Conservation (phyloP, 257 asterid genomes). For the Buddleja alternifolia region DNA sequence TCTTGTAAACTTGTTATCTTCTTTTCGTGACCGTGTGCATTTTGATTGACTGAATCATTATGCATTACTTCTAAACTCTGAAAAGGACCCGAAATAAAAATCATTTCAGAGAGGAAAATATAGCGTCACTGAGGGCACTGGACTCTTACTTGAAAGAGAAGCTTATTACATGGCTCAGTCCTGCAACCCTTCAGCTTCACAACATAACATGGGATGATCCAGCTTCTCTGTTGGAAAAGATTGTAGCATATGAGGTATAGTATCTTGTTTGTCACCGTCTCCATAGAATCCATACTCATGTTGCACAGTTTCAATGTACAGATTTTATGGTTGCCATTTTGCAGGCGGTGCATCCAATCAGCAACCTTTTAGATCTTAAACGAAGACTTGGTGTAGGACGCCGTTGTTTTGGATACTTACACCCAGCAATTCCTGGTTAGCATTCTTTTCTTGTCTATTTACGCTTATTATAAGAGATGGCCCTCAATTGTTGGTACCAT, state of each 20-base stretch:
- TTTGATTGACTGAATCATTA: conserved; percentile 6
- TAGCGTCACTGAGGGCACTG: conserved; percentile 72
- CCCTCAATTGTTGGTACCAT: background rate
- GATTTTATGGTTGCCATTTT: conserved; percentile 21
- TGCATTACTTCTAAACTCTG: background rate
- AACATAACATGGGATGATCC: conserved; percentile 93
- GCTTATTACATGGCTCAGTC: conserved; percentile 92
- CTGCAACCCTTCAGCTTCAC: conserved; percentile 90
- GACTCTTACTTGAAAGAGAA: conserved; percentile 93
- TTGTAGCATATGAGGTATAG: conserved; percentile 89
- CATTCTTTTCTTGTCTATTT: conserved; percentile 25
- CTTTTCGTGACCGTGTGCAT: conserved; percentile 17
- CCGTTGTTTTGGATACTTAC: conserved; percentile 92
- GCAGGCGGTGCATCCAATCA: conserved; percentile 98
- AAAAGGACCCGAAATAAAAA: background rate
- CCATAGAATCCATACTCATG: conserved; percentile 13
- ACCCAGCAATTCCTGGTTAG: conserved; percentile 94
- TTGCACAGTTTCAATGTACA: conserved; percentile 5
- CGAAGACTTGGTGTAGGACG: conserved; percentile 94
- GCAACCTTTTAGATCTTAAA: conserved; percentile 87
- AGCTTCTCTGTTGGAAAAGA: conserved; percentile 94
- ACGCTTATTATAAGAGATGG: too few species aligned
- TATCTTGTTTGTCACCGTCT: conserved; percentile 15
- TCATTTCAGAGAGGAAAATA: conserved; percentile 66
- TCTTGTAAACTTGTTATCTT: conserved; percentile 14